Conservation (phyloP, 1,139 yeast species). For the Hanseniaspora uvarum region DNA sequence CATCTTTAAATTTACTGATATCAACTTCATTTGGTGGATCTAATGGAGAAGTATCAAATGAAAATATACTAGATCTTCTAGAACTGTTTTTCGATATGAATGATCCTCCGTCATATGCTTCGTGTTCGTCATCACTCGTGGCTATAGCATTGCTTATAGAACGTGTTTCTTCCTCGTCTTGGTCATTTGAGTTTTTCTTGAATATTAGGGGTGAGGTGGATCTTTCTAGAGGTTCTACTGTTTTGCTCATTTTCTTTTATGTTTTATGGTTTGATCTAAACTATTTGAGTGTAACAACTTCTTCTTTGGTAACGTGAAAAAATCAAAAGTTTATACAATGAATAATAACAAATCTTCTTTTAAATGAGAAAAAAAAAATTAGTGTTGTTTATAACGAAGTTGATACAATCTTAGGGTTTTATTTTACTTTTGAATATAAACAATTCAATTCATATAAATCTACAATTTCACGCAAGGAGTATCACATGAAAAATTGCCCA, state of each 20-base stretch:
- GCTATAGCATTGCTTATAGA: slow-evolving; percentile 14
- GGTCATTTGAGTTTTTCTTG: neutral
- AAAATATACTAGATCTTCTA: slow-evolving; percentile 36
- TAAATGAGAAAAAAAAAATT: no score
- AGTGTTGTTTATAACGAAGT: no score
- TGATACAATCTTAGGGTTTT: no score
- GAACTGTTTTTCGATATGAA: slow-evolving; percentile 25
- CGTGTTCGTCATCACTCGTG: slow-evolving; percentile 16
- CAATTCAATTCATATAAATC: no score
- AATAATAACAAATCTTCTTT: neutral
- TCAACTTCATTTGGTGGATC: slow-evolving; percentile 64
- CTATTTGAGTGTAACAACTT: neutral
- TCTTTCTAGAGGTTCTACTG: neutral
- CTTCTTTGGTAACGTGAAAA: no score
- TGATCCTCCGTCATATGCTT: slow-evolving; percentile 18
- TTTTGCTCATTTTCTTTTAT: neutral
- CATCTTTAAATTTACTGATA: slow-evolving; percentile 66
- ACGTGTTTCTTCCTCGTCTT: neutral
- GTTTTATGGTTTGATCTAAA: neutral
- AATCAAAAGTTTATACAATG: no score
- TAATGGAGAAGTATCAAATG: slow-evolving; percentile 33
- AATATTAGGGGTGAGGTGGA: neutral
- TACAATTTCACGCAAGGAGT: no score
- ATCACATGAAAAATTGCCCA: no score
- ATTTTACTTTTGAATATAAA: no score